A percentile compares a stretch with the other conserved stretches of the same genome.
Conservation (phyloP, 345 rosid species). For the Arabidopsis suecica region DNA sequence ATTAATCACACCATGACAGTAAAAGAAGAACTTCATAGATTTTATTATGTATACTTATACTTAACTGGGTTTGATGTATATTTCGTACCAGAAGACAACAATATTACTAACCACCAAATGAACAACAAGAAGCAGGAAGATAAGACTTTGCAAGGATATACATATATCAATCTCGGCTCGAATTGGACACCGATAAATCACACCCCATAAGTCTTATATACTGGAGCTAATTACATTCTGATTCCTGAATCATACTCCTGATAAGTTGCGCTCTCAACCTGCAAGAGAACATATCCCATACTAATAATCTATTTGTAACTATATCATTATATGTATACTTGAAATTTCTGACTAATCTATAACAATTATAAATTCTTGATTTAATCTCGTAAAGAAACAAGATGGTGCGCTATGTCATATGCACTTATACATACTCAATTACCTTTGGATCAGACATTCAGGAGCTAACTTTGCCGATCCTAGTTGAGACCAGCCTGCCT, state of each 20-base stretch:
- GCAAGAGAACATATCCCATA: background rate
- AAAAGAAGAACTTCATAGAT: background rate
- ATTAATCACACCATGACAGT: background rate
- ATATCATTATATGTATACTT: too few species aligned
- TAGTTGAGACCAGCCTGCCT: constrained; percentile 56
- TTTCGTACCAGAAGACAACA: background rate
- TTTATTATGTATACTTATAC: background rate
- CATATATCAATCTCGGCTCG: background rate
- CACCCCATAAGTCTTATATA: constrained; percentile 6
- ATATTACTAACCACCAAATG: background rate
- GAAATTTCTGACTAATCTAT: too few species aligned
- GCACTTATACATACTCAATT: background rate
- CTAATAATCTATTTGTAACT: background rate
- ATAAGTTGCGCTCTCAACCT: background rate
- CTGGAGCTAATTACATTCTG: background rate
- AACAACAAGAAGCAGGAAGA: background rate
- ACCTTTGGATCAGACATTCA: background rate
- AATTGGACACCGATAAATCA: too few species aligned
- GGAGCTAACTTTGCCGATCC: constrained; percentile 7
- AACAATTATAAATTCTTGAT: too few species aligned
- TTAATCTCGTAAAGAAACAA: background rate
- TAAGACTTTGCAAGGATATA: background rate
- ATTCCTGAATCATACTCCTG: background rate
- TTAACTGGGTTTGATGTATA: background rate
- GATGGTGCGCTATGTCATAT: background rate